These are phyloP conservation scores for Samsoniella hepiali DNA, from an alignment of 2,329 filamentous ascomycete genomes.

Conservation along the genomic window DNA sequence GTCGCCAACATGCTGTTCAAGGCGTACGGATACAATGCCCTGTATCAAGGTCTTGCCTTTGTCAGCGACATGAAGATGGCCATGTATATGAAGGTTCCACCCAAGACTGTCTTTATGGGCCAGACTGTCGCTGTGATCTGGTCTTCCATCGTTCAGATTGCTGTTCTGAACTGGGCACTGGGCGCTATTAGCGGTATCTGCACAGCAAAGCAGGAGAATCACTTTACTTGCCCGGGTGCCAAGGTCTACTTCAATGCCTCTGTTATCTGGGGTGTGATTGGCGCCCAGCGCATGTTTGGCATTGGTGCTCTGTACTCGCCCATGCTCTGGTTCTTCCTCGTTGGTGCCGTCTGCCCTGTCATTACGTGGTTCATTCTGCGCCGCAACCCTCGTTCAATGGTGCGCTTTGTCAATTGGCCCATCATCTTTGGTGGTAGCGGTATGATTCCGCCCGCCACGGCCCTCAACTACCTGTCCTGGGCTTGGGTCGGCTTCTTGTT, in stretches of 20 bases:
- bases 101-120: constrained; percentile 42
- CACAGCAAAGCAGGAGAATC: constrained; percentile 39
- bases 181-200: constrained; percentile 49
- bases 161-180: constrained; percentile 33
- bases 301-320: constrained; percentile 37
- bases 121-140: constrained; percentile 44
- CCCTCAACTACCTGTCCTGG: constrained; percentile 51
- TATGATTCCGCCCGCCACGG: constrained; percentile 49
- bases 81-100: constrained; percentile 48
- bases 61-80: constrained; percentile 47
- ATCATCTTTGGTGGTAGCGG: constrained; percentile 47
- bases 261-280: constrained; percentile 56
- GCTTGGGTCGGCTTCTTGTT: constrained; percentile 50
- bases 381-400: constrained; percentile 40
- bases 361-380: constrained; percentile 44
- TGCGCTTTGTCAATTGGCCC: constrained; percentile 48
- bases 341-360: constrained; percentile 43
- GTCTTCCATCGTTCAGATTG: constrained; percentile 29
- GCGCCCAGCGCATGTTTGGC: constrained; percentile 26
- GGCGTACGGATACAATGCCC: constrained; percentile 21
- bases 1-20: constrained; percentile 26
- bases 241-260: constrained; percentile 56
- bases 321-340: constrained; percentile 51
- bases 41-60: constrained; percentile 44
- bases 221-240: constrained; percentile 52